Evolutionary conservation across 805 yeast genomes (phyloP).

Genomic region (Cyberlindnera mrakii): DNA sequence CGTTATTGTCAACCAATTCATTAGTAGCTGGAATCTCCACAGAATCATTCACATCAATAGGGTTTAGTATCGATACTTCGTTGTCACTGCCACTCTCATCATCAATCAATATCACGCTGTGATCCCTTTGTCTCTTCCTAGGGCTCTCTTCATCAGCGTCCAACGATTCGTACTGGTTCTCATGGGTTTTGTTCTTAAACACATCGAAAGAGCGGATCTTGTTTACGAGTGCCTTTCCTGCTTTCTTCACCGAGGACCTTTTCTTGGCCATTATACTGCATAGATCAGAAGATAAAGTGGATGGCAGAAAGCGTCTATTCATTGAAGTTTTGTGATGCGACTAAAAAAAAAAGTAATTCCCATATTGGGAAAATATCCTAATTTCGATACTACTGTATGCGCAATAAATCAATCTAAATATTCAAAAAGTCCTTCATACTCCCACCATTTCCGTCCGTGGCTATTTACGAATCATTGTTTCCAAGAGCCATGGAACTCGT

Average conservation of each 20-base stretch:
- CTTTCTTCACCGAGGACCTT: conserved; percentile 6
- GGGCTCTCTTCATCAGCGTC: conserved; percentile 6
- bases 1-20: conserved; percentile 32
- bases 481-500: conserved; percentile 20
- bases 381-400: no score
- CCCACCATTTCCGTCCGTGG: no score
- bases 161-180: conserved; percentile 17
- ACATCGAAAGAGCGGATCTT: conserved; percentile 17
- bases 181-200: conserved; percentile 20
- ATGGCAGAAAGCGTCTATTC: no score
- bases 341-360: no score
- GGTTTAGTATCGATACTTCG: conserved; percentile 1
- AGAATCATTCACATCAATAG: neutral
- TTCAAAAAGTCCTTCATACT: no score
- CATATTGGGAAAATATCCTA: no score
- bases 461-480: conserved; percentile 1
- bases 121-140: conserved; percentile 3
- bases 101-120: conserved; percentile 1
- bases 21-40: conserved; percentile 8
- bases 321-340: no score
- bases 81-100: conserved; percentile 2
- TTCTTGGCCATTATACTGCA: neutral
- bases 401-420: no score
- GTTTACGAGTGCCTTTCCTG: conserved; percentile 9
- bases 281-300: neutral